phyloP scores from a whole-genome alignment of 768 basidiomycete species.

The Auriculariales sp. region DNA sequence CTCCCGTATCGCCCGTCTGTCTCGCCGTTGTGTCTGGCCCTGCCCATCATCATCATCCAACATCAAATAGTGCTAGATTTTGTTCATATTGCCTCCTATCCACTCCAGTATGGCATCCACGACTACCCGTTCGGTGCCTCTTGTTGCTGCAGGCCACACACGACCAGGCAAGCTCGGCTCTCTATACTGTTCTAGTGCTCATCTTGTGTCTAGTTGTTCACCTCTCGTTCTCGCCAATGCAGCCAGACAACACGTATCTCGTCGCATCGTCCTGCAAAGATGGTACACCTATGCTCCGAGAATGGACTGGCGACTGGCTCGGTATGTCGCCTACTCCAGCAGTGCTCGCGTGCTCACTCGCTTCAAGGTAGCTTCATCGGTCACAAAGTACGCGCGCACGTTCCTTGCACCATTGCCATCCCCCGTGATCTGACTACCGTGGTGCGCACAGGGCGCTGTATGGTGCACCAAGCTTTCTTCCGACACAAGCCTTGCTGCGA shows the following conservation, averaged over 20 bases:
- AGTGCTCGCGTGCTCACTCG: slow-evolving; percentile 13
- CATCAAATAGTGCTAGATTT: no score
- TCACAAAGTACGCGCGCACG: slow-evolving; percentile 42
- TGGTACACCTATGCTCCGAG: slow-evolving; percentile 92
- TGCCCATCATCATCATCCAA: no score
- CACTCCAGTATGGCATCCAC: not conserved
- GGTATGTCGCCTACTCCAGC: slow-evolving; percentile 46
- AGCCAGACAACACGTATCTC: slow-evolving; percentile 75
- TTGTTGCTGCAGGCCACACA: slow-evolving; percentile 76
- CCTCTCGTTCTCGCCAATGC: slow-evolving; percentile 78
- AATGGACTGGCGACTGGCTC: slow-evolving; percentile 99
- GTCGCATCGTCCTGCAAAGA: slow-evolving; percentile 97
- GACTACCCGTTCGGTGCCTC: slow-evolving; percentile 34
- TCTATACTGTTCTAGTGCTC: not conserved
- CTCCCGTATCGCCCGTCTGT: no score
- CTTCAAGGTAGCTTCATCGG: slow-evolving; percentile 80
- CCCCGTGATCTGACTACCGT: slow-evolving; percentile 21
- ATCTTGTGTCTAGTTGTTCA: slow-evolving; percentile 45
- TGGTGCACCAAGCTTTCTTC: slow-evolving; percentile 89
- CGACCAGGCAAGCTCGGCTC: slow-evolving; percentile 8
- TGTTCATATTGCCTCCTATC: no score
- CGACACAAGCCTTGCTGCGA: slow-evolving; percentile 76
- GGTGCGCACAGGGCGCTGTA: slow-evolving; percentile 89
- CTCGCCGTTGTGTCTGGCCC: no score
- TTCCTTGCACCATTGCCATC: not conserved